These are phyloP conservation scores for Trichoderma orchidacearum DNA, from an alignment of 495 filamentous ascomycete genomes.

Conservation along the genomic window DNA sequence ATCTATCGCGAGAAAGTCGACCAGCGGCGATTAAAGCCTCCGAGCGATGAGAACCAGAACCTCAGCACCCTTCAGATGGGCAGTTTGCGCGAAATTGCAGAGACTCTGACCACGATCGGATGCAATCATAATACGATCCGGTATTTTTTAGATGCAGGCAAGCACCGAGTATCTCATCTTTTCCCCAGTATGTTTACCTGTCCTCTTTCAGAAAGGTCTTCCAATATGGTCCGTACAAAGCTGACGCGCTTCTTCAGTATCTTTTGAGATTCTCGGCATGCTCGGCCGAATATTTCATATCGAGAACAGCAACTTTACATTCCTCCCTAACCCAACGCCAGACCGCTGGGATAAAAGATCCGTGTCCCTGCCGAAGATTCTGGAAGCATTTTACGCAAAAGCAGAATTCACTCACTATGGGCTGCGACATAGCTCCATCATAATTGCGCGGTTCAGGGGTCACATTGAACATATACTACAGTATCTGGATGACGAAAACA, in stretches of 20 bases:
- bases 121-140: constrained; percentile 28
- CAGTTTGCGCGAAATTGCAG: constrained; percentile 22
- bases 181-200: constrained; percentile 26
- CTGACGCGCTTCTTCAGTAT: constrained; percentile 17
- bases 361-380: constrained; percentile 19
- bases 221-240: background rate
- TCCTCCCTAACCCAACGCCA: constrained; percentile 35
- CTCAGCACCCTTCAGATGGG: constrained; percentile 20
- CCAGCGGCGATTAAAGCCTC: constrained; percentile 17
- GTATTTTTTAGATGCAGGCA: constrained; percentile 19
- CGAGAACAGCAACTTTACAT: constrained; percentile 23
- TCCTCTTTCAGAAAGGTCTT: background rate
- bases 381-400: constrained; percentile 13
- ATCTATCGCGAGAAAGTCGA: constrained; percentile 22
- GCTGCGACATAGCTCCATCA: constrained; percentile 7
- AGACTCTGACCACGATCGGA: constrained; percentile 30
- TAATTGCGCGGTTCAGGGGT: background rate
- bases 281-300: constrained; percentile 30
- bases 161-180: constrained; percentile 23
- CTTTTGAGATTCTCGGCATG: constrained; percentile 40
- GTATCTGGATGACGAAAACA: constrained; percentile 5
- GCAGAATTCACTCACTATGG: background rate
- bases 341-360: constrained; percentile 30
- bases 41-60: constrained; percentile 21
- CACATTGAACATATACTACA: constrained; percentile 5